Conservation (phyloP, 495 filamentous ascomycete species). For the Neurospora terricola region DNA sequence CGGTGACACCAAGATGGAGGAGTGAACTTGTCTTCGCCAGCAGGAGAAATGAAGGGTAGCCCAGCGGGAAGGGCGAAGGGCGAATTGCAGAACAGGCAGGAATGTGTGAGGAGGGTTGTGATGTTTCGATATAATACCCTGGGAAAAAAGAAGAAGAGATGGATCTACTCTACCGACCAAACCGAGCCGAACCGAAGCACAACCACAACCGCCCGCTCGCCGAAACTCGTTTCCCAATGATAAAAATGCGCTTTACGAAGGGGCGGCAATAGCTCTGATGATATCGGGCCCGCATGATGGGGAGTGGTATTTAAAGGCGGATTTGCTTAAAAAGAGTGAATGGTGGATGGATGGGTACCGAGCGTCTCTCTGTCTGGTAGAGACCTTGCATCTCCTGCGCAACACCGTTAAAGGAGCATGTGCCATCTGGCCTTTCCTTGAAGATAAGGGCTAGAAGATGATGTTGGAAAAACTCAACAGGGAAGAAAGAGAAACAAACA, state of each 20-base stretch:
- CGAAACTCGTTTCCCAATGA: background rate
- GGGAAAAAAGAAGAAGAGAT: background rate
- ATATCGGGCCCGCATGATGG: background rate
- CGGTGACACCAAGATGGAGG: conserved; percentile 52
- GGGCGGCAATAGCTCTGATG: background rate
- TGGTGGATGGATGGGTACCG: background rate
- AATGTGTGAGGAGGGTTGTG: background rate
- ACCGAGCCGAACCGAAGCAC: background rate
- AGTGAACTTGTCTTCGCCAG: conserved; percentile 3
- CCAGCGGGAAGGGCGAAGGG: background rate
- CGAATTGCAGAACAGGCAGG: background rate
- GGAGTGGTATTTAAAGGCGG: no score
- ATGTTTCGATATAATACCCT: background rate
- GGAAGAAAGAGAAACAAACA: background rate
- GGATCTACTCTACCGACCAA: background rate
- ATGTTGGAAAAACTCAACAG: background rate
- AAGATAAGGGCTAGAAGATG: background rate
- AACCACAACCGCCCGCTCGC: background rate
- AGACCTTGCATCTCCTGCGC: background rate
- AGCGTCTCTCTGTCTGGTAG: no score
- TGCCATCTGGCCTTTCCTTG: background rate
- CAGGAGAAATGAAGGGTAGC: background rate
- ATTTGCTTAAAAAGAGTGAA: background rate
- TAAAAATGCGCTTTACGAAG: background rate
- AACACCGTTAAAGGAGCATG: no score